phyloP scores from a whole-genome alignment of 345 rosid genomes.

The Salix exigua region DNA sequence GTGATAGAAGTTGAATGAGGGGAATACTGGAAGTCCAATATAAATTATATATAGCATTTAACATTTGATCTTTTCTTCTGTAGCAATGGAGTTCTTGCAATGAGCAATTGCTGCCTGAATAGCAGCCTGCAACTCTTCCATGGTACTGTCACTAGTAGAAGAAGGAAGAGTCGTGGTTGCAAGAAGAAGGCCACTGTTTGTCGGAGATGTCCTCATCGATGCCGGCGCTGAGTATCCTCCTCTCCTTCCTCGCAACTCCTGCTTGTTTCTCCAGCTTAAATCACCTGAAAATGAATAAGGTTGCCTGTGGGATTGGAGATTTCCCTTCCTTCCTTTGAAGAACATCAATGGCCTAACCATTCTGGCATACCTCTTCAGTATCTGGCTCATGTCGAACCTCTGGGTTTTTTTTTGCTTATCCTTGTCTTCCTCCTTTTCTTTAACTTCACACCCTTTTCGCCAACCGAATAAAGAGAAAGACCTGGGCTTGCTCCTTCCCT shows the following conservation, averaged over 20 bases:
- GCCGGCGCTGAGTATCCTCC: conserved; percentile 84
- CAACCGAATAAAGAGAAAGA: conserved; percentile 76
- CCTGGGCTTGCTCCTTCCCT: conserved; percentile 44
- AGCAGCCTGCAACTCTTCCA: conserved; percentile 96
- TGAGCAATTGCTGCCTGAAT: conserved; percentile 98
- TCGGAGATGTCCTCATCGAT: conserved; percentile 81
- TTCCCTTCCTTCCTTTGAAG: conserved; percentile 52
- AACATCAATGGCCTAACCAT: conserved; percentile 47
- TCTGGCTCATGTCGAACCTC: conserved; percentile 59
- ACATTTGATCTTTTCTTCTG: conserved; percentile 29
- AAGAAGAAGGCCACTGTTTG: conserved; percentile 67
- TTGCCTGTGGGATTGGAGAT: conserved; percentile 36
- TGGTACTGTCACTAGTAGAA: conserved; percentile 65
- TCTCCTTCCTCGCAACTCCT: conserved; percentile 44
- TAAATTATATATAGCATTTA: neutral
- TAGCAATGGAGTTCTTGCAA: conserved; percentile 79
- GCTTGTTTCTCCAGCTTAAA: conserved; percentile 34
- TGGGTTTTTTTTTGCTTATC: conserved; percentile 46
- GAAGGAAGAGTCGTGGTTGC: conserved; percentile 41
- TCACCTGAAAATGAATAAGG: conserved; percentile 51
- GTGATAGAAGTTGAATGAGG: neutral
- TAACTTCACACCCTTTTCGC: conserved; percentile 46
- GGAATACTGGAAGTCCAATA: neutral
- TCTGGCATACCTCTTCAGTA: conserved; percentile 51
- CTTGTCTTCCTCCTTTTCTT: conserved; percentile 42